These are phyloP conservation scores for Rubroboletus pulcherrimus DNA, from an alignment of 768 basidiomycete species.

Conservation along the genomic window DNA sequence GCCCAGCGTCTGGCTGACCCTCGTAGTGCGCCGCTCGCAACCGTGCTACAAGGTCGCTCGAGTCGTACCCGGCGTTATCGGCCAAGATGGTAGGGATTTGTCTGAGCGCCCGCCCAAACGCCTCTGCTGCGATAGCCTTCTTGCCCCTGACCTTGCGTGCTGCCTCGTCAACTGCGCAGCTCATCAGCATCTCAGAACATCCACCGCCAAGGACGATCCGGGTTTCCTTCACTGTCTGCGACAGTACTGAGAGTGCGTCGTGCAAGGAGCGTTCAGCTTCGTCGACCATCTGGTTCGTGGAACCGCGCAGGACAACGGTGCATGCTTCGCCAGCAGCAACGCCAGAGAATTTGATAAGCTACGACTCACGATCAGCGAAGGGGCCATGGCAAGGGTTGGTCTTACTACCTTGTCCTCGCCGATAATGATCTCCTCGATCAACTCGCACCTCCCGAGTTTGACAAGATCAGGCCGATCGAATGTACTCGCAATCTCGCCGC, in stretches of 20 bases:
- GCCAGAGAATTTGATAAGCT: slow-evolving; percentile 99
- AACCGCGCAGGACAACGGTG: slow-evolving; percentile 95
- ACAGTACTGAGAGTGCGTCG: slow-evolving; percentile 94
- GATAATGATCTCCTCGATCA: slow-evolving; percentile 99
- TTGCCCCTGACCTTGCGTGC: slow-evolving; percentile 85
- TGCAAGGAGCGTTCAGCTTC: slow-evolving; percentile 97
- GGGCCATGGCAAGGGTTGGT: background rate
- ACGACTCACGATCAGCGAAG: slow-evolving; percentile 2
- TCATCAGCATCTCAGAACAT: slow-evolving; percentile 98
- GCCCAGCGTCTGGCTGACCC: slow-evolving; percentile 78
- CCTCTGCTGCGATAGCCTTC: slow-evolving; percentile 92
- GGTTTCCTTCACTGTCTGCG: slow-evolving; percentile 97
- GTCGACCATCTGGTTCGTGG: slow-evolving; percentile 98
- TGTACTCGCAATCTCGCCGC: slow-evolving; percentile 95
- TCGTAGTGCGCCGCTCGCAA: slow-evolving; percentile 94
- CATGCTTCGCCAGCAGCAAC: slow-evolving; percentile 97
- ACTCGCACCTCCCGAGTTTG: slow-evolving; percentile 87
- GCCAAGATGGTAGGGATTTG: slow-evolving; percentile 97
- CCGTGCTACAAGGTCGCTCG: slow-evolving; percentile 88
- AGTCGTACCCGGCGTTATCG: slow-evolving; percentile 97
- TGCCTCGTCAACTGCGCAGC: slow-evolving; percentile 86
- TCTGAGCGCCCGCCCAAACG: slow-evolving; percentile 82
- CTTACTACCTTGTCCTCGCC: slow-evolving; percentile 90
- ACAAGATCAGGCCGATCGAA: slow-evolving; percentile 92
- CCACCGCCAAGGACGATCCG: slow-evolving; percentile 93